Conservation (phyloP, 2,329 filamentous ascomycete genomes). For the Huntiella bhutanensis region DNA sequence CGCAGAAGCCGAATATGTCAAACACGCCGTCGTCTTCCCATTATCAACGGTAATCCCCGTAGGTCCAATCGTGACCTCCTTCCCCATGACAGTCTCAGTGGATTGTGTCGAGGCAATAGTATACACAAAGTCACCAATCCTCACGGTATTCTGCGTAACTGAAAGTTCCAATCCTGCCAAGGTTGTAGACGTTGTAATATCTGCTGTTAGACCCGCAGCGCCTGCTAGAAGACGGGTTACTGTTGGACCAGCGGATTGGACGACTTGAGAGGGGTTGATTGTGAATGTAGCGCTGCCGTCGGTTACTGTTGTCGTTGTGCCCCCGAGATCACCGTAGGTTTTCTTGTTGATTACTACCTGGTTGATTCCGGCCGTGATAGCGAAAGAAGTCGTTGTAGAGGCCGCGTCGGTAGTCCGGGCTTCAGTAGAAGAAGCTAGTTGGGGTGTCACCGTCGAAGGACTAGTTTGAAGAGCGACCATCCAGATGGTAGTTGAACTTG, state of each 20-base stretch:
- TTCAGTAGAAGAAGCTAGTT: neutral
- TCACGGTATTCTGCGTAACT: constrained; percentile 22
- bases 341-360: constrained; percentile 28
- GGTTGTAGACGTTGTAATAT: constrained; percentile 19
- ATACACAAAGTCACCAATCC: constrained; percentile 26
- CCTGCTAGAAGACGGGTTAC: constrained; percentile 23
- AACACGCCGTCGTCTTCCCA: constrained; percentile 17
- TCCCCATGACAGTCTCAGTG: constrained; percentile 17
- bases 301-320: constrained; percentile 24
- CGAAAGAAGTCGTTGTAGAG: constrained; percentile 16
- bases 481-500: neutral
- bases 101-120: constrained; percentile 22
- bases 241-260: constrained; percentile 16
- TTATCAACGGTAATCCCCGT: constrained; percentile 19
- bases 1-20: constrained; percentile 19
- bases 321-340: constrained; percentile 23
- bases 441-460: neutral
- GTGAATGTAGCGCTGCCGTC: constrained; percentile 26
- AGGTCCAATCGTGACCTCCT: constrained; percentile 19
- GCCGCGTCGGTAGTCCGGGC: neutral
- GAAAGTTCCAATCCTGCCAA: constrained; percentile 24
- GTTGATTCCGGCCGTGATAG: constrained; percentile 25
- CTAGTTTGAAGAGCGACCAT: neutral
- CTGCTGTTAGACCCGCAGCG: constrained; percentile 17
- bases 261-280: constrained; percentile 23